Conservation (phyloP, 1,139 yeast genomes). For the Lodderomyces pseudojiufengensis region DNA sequence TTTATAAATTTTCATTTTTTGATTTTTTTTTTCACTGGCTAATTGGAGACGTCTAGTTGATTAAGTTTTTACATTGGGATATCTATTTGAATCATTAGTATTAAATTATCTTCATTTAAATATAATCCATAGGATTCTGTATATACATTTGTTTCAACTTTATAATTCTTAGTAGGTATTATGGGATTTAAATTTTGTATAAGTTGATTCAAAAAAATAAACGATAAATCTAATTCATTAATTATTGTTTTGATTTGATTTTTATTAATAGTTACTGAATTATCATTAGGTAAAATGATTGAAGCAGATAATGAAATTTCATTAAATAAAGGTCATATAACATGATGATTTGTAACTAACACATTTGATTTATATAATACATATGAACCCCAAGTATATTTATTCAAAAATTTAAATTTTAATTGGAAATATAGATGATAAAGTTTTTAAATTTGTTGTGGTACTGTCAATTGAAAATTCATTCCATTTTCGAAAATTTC, state of each 20-base stretch:
- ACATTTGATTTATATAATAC: slow-evolving; percentile 24
- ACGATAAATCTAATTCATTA: slow-evolving; percentile 34
- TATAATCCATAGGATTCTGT: slow-evolving; percentile 62
- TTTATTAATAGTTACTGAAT: slow-evolving; percentile 9
- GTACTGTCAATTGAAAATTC: too few relatives aligned
- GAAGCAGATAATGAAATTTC: slow-evolving; percentile 4
- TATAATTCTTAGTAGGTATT: slow-evolving; percentile 8
- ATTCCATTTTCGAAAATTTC: too few relatives aligned
- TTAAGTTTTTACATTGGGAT: too few relatives aligned
- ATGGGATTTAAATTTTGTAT: slow-evolving; percentile 9
- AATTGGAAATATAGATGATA: slow-evolving; percentile 7
- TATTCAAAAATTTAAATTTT: slow-evolving; percentile 6
- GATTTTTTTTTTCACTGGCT: too few relatives aligned
- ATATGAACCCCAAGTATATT: slow-evolving; percentile 35
- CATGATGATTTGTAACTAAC: slow-evolving; percentile 37
- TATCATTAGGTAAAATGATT: not conserved
- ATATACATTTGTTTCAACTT: slow-evolving; percentile 34
- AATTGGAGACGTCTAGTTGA: too few relatives aligned
- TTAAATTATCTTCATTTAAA: slow-evolving; percentile 19
- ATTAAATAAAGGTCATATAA: slow-evolving; percentile 15
- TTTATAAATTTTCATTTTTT: too few relatives aligned
- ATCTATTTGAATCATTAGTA: slow-evolving; percentile 44
- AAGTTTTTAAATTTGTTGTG: not conserved
- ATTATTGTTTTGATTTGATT: slow-evolving; percentile 20
- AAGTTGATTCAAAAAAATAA: slow-evolving; percentile 22